Conservation (phyloP, 2,329 filamentous ascomycete species). For the Aspergillus transmontanensis region DNA sequence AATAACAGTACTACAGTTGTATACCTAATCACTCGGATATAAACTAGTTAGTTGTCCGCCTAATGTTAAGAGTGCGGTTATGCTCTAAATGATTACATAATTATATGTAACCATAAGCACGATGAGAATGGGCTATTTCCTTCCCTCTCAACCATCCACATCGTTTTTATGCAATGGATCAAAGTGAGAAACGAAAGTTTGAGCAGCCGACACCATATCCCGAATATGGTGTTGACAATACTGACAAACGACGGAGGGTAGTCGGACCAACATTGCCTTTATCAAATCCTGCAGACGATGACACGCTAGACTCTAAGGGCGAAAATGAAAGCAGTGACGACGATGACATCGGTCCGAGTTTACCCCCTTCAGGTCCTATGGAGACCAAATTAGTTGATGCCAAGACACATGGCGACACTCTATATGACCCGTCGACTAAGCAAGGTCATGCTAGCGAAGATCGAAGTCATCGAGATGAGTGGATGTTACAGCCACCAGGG, state of each 20-base stretch:
- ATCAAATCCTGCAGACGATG: constrained; percentile 29
- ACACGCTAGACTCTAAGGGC: constrained; percentile 20
- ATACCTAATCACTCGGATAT: too few species aligned
- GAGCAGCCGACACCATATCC: neutral
- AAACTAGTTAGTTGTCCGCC: too few species aligned
- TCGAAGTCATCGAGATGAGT: constrained; percentile 70
- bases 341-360: constrained; percentile 47
- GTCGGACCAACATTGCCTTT: constrained; percentile 61
- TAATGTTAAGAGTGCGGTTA: too few species aligned
- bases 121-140: too few species aligned
- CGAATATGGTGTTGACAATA: neutral
- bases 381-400: neutral
- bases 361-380: constrained; percentile 32
- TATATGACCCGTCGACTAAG: constrained; percentile 29
- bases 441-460: neutral
- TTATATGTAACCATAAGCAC: neutral
- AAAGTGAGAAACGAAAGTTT: constrained; percentile 3
- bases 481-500: constrained; percentile 75
- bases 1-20: too few species aligned
- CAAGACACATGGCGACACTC: neutral
- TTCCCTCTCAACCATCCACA: neutral
- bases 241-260: constrained; percentile 53
- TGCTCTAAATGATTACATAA: neutral
- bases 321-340: constrained; percentile 34
- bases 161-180: neutral